Evolutionary conservation across 2,329 filamentous ascomycete species (phyloP), one percentile per base, ranked within the genome.

Genomic region (Nothopassalora personata): DNA sequence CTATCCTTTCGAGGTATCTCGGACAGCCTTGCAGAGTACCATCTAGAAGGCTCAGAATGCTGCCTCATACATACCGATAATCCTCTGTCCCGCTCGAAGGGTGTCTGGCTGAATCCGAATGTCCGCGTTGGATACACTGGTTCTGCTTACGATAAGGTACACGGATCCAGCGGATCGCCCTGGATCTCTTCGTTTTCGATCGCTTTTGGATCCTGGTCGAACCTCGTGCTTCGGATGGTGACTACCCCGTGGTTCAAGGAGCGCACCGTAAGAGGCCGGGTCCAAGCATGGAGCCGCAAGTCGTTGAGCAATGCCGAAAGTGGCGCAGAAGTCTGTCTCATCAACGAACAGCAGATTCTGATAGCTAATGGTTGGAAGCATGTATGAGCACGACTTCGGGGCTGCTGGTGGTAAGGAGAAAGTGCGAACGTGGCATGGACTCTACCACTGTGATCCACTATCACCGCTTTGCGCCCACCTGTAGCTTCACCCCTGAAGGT

Each of bases 41-140:
- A 90, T 68, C 77, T 91, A 28, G 89, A 92, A 72, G 89, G 80
- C n/a, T 88, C 85, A 13, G 89, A 92, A 73, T 91, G 88, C 76
- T 92, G 89, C 72, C 81, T 92, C 54, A 85, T 90, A 56, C 88
- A 90, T 69, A 83, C 84, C 2, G 88, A 90, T 67, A 90, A 90
- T 66, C 83, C 82, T 1, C 73, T 85, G 4, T 80, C 79, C 5
- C 68, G 56, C 1, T 65, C 59, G 6, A 72, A 76, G 56, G 85
- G 87, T 53, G 83, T 90, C 5, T 90, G 79, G 71, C 69, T 90
- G 43, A 91, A 91, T 70, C 86, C 87, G 1, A 80, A 80, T 11
- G 87, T 90, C 10, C 79, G 86, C 8, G 87, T 90, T 5, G 86
- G 80, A 1, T 90, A 90, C 68, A 83, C 78, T 62, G 70, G 72